Evolutionary conservation across 805 yeast genomes (phyloP).

Genomic region (Candida qinlingensis): DNA sequence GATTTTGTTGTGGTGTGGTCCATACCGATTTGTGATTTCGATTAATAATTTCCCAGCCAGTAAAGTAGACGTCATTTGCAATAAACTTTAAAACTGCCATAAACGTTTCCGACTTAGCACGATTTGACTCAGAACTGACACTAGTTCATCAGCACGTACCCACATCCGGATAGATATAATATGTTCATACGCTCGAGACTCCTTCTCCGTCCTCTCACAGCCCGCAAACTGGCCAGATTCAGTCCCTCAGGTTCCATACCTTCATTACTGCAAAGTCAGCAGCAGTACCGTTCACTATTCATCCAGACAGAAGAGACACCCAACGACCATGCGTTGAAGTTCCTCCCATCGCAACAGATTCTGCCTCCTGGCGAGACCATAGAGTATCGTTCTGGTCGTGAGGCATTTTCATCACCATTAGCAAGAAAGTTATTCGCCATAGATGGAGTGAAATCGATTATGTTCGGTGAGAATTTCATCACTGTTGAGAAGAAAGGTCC

Average conservation of each 20-base stretch:
- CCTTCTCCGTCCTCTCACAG: conserved; percentile 1
- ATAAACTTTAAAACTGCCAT: not conserved
- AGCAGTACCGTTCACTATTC: conserved; percentile 34
- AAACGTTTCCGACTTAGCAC: no score
- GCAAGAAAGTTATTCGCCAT: conserved; percentile 70
- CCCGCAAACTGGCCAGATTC: not conserved
- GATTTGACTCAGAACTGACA: no score
- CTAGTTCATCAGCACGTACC: no score
- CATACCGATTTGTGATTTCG: not conserved
- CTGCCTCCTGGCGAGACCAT: conserved; percentile 60
- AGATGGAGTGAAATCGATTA: conserved; percentile 70
- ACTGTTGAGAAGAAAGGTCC: conserved; percentile 62
- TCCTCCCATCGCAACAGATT: conserved; percentile 69
- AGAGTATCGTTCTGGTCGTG: conserved; percentile 71
- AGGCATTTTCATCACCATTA: conserved; percentile 69
- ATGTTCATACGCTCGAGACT: not conserved
- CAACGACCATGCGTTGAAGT: conserved; percentile 80
- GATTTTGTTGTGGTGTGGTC: not conserved
- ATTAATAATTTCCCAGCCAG: not conserved
- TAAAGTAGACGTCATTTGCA: not conserved
- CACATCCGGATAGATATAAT: no score
- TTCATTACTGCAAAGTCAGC: not conserved
- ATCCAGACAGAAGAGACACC: conserved; percentile 86
- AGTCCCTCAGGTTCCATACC: not conserved
- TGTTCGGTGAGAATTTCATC: conserved; percentile 81